phyloP scores from a whole-genome alignment of 306 rosid species.

The Dalbergia cultrata region DNA sequence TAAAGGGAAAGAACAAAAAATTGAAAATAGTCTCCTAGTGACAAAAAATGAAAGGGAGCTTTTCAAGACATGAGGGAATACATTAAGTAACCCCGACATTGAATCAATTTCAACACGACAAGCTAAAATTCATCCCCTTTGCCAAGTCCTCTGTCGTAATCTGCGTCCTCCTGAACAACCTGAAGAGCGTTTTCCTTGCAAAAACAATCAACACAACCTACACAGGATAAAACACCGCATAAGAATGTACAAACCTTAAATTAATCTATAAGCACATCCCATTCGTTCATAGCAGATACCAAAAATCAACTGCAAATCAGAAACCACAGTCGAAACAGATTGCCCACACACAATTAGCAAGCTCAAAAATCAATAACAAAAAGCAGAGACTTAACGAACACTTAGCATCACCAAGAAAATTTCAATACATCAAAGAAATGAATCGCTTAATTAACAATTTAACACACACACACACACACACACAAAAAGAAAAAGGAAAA shows the following conservation, averaged over 20 bases:
- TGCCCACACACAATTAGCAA: not conserved
- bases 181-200: conserved; percentile 48
- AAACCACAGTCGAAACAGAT: conserved; percentile 10
- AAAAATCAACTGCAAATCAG: not conserved
- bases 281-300: conserved; percentile 12
- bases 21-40: not conserved
- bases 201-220: conserved; percentile 60
- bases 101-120: conserved; percentile 55
- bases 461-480: not conserved
- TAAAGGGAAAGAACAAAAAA: conserved; percentile 15
- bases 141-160: conserved; percentile 43
- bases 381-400: not conserved
- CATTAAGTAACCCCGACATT: conserved; percentile 74
- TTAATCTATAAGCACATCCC: not conserved
- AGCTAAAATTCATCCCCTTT: conserved; percentile 51
- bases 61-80: conserved; percentile 50
- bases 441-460: not conserved
- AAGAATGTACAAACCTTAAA: conserved; percentile 21
- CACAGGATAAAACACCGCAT: conserved; percentile 40
- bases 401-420: not conserved
- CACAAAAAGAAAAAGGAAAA: too few species aligned
- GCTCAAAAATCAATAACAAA: conserved; percentile 20
- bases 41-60: not conserved
- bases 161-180: conserved; percentile 47
- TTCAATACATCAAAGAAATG: not conserved